Percentiles rank a stretch among this genome's conserved stretches.
Conservation (phyloP, 768 basidiomycete genomes). For the Mycena metata region DNA sequence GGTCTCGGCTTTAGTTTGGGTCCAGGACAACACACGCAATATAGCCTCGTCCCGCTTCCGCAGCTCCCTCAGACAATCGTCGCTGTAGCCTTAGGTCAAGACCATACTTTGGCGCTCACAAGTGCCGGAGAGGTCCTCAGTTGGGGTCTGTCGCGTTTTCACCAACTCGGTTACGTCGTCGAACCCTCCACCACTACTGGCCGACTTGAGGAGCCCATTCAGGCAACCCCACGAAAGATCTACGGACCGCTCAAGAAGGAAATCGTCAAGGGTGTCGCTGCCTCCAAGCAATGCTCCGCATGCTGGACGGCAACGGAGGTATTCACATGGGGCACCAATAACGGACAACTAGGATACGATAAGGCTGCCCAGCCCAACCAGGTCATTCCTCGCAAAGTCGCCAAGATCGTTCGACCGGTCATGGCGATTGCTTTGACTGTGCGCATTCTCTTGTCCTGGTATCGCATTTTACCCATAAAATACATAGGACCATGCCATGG, state of each 20-base stretch:
- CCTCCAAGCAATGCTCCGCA: slow-evolving; percentile 87
- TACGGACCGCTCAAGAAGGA: slow-evolving; percentile 84
- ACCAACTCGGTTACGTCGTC: slow-evolving; percentile 89
- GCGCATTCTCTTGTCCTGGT: slow-evolving; percentile 39
- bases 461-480: slow-evolving; percentile 4
- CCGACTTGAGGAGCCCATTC: slow-evolving; percentile 78
- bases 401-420: slow-evolving; percentile 79
- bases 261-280: slow-evolving; percentile 83
- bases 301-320: slow-evolving; percentile 85
- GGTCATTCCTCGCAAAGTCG: slow-evolving; percentile 82
- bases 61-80: slow-evolving; percentile 70
- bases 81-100: slow-evolving; percentile 89
- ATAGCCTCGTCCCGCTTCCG: slow-evolving; percentile 71
- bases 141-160: slow-evolving; percentile 93
- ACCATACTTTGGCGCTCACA: slow-evolving; percentile 92
- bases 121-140: slow-evolving; percentile 85
- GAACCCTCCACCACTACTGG: slow-evolving; percentile 62
- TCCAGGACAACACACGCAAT: slow-evolving; percentile 82
- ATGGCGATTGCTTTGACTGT: slow-evolving; percentile 82
- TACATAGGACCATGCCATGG: slow-evolving; percentile 82
- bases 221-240: slow-evolving; percentile 81
- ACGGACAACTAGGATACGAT: slow-evolving; percentile 92
- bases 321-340: slow-evolving; percentile 95
- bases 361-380: slow-evolving; percentile 81
- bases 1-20: slow-evolving; percentile 81